Evolutionary conservation across 75 land plant genomes (phyloP).

Genomic region (Azolla pinnata): DNA sequence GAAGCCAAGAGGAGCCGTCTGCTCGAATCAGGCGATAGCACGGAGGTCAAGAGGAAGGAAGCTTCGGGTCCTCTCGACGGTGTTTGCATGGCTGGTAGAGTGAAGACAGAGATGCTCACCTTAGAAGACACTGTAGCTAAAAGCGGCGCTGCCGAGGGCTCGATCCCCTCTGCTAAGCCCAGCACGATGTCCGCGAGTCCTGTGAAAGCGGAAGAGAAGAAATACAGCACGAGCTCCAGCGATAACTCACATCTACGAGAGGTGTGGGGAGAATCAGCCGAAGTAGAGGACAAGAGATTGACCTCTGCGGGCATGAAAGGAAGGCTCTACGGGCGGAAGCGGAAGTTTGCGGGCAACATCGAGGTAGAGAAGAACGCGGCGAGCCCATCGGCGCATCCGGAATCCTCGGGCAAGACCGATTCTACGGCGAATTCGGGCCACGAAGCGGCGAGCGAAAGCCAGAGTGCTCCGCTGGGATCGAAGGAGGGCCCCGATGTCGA

Average conservation of each 20-base stretch:
- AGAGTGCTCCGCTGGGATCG: neutral
- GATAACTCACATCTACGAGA: slow-evolving; percentile 5
- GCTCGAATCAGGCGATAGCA: slow-evolving; percentile 6
- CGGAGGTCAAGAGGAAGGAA: neutral
- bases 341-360: too few relatives aligned
- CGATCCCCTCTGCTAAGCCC: too few relatives aligned
- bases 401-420: too few relatives aligned
- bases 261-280: slow-evolving; percentile 13
- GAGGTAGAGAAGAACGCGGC: slow-evolving; percentile 8
- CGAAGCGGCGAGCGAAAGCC: slow-evolving; percentile 2
- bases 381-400: too few relatives aligned
- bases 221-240: neutral
- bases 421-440: too few relatives aligned
- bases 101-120: neutral
- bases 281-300: slow-evolving; percentile 3
- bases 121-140: neutral
- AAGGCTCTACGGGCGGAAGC: slow-evolving; percentile 3
- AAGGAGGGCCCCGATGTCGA: slow-evolving; percentile 4
- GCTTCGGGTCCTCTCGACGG: neutral
- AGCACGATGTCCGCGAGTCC: too few relatives aligned
- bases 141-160: neutral
- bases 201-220: neutral
- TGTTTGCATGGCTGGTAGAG: neutral
- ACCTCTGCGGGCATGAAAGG: slow-evolving; percentile 1
- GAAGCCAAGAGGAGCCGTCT: neutral